A percentile compares a stretch with the other conserved stretches of the same genome.
phyloP scores from a whole-genome alignment of 225 moss, liverwort and hornwort genomes.

The Bryoerythrophyllum caledonicum region DNA sequence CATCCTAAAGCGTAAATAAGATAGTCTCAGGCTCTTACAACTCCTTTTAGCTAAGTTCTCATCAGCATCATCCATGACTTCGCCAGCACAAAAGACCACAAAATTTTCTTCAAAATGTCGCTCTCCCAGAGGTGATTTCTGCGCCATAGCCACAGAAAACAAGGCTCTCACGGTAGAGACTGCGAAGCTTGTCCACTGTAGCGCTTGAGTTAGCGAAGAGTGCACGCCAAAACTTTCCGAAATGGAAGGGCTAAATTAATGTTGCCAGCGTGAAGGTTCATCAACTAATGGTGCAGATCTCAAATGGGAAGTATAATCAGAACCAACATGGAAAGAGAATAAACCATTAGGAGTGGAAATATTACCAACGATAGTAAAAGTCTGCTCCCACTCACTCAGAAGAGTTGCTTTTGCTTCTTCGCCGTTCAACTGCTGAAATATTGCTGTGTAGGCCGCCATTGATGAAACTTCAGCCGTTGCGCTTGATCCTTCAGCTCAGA shows the following conservation, averaged over 20 bases:
- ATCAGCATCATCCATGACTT: too few species aligned
- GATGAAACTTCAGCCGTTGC: conserved; percentile 52
- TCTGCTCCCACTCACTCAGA: conserved; percentile 77
- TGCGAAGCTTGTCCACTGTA: too few species aligned
- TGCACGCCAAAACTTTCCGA: not conserved
- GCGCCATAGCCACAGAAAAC: too few species aligned
- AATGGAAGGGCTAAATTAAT: not conserved
- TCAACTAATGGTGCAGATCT: not conserved
- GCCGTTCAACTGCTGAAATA: conserved; percentile 60
- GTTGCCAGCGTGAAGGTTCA: too few species aligned
- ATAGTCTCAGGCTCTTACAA: too few species aligned
- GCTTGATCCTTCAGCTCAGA: conserved; percentile 28
- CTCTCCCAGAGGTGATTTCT: too few species aligned
- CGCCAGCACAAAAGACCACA: too few species aligned
- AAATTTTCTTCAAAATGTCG: too few species aligned
- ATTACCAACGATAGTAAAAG: conserved; percentile 85
- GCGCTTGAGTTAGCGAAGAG: conserved; percentile 20
- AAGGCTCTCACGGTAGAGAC: too few species aligned
- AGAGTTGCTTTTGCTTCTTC: conserved; percentile 78
- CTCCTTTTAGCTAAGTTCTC: too few species aligned
- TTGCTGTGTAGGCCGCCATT: conserved; percentile 40
- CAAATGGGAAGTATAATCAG: not conserved
- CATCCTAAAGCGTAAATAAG: too few species aligned
- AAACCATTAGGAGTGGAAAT: not conserved
- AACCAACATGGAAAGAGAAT: too few species aligned